phyloP scores from a whole-genome alignment of 148 eudicot genomes.

The Chenopodium suecicum region DNA sequence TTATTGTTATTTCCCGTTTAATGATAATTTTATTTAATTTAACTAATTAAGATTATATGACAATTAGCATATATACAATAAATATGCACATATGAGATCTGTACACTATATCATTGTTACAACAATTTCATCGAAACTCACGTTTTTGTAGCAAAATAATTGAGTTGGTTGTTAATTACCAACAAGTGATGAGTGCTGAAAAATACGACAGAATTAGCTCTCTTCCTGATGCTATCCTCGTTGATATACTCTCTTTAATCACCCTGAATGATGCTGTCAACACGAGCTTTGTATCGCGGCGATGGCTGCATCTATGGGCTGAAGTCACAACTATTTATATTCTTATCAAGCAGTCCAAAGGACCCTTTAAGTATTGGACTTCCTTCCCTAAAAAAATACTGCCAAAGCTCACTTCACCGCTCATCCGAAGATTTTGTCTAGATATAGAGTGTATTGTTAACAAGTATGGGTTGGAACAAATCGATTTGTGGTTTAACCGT shows the following conservation, averaged over 20 bases:
- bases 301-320: slow-evolving; percentile 14
- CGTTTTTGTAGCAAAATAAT: background rate
- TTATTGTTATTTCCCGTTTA: too few species aligned
- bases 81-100: too few species aligned
- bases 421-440: background rate
- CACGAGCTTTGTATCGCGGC: background rate
- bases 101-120: too few species aligned
- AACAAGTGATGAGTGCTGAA: background rate
- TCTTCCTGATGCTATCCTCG: slow-evolving; percentile 10
- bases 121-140: background rate
- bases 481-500: background rate
- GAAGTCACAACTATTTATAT: background rate
- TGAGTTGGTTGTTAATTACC: background rate
- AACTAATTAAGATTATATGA: too few species aligned
- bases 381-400: background rate
- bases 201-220: background rate
- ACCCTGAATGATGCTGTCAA: background rate
- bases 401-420: background rate
- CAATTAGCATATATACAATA: too few species aligned
- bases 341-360: too few species aligned
- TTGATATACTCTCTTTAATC: slow-evolving; percentile 5
- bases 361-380: background rate
- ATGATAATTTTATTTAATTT: too few species aligned
- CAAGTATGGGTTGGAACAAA: background rate
- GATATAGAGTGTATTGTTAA: background rate